phyloP scores from a whole-genome alignment of 23 red algal genomes.

The Cyanidioschyzon merolae region DNA sequence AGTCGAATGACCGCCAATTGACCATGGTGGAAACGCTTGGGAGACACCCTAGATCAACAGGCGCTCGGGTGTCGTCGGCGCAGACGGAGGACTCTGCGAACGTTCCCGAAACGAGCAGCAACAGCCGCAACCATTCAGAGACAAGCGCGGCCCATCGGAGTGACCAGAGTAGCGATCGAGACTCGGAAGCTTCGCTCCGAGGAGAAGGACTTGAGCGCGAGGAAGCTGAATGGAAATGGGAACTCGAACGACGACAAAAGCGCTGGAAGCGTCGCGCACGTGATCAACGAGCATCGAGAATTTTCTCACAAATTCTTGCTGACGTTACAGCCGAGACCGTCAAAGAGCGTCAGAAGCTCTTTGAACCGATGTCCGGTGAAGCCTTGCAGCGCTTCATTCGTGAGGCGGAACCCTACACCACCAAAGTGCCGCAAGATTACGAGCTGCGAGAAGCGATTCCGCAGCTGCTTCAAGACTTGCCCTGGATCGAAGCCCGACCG shows the following conservation, averaged over 20 bases:
- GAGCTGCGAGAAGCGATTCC: constrained; percentile 1
- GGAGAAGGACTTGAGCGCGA: neutral
- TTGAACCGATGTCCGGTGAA: neutral
- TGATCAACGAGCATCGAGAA: neutral
- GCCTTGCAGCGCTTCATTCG: constrained; percentile 10
- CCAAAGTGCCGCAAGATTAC: constrained; percentile 4
- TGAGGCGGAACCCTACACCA: constrained; percentile 17
- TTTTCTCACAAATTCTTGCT: constrained; percentile 11
- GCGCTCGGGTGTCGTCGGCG: neutral
- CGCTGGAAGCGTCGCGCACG: neutral
- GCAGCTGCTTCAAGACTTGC: neutral
- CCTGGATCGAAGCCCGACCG: constrained; percentile 11
- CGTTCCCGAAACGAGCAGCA: neutral
- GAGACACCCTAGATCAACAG: neutral
- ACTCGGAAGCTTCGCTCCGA: neutral
- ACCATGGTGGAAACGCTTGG: neutral
- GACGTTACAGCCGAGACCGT: neutral
- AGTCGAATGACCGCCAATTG: too few relatives aligned
- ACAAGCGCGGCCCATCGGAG: neutral
- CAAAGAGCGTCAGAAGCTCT: neutral
- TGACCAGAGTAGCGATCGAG: neutral
- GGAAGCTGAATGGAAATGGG: constrained; percentile 1
- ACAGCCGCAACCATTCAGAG: neutral
- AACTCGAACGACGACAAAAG: neutral
- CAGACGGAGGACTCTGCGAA: neutral